Evolutionary conservation across 1,139 yeast species (phyloP).

Genomic region (Taphrina deformans): DNA sequence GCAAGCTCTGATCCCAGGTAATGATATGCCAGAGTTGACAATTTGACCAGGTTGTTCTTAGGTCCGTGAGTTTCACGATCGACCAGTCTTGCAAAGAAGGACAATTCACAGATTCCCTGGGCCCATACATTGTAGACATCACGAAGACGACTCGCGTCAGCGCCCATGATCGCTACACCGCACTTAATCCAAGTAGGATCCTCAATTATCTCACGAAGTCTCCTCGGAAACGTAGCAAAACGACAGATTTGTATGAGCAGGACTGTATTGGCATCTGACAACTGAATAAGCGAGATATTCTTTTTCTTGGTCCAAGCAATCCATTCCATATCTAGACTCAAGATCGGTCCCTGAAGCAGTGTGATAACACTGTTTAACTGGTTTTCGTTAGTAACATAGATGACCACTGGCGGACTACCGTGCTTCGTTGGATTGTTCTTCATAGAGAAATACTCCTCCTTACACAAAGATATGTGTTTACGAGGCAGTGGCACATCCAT

Average conservation of each 20-base stretch:
- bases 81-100: constrained; percentile 24
- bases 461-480: neutral
- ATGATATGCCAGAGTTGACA: constrained; percentile 9
- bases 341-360: constrained; percentile 15
- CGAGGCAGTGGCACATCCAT: neutral
- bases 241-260: constrained; percentile 24
- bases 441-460: constrained; percentile 13
- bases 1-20: constrained; percentile 19
- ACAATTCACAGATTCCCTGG: constrained; percentile 25
- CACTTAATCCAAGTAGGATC: constrained; percentile 14
- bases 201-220: constrained; percentile 9
- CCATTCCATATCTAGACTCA: constrained; percentile 32
- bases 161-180: constrained; percentile 30
- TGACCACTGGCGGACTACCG: constrained; percentile 15
- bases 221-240: constrained; percentile 18
- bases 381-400: constrained; percentile 23
- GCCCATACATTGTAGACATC: constrained; percentile 27
- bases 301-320: neutral
- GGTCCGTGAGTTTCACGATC: constrained; percentile 23
- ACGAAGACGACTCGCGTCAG: constrained; percentile 24
- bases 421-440: constrained; percentile 12
- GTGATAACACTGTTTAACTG: constrained; percentile 24
- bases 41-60: constrained; percentile 4
- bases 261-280: constrained; percentile 16
- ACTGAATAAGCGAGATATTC: constrained; percentile 28